phyloP scores from a whole-genome alignment of 83 land plant genomes.

The Thuja plicata region DNA sequence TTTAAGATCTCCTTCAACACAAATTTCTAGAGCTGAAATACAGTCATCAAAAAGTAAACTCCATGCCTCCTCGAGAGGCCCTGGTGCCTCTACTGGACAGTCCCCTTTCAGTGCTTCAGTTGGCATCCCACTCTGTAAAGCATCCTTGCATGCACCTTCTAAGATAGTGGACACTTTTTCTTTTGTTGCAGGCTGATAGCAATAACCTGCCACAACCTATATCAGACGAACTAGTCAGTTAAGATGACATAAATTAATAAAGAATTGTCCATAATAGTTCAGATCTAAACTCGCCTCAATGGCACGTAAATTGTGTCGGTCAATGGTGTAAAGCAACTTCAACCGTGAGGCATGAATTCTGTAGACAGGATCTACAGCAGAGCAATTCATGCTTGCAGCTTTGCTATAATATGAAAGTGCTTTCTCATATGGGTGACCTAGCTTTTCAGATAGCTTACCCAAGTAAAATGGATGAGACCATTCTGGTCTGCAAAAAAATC shows the following conservation, averaged over 20 bases:
- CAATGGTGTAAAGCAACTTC: constrained; percentile 68
- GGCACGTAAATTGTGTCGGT: constrained; percentile 43
- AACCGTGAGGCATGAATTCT: constrained; percentile 96
- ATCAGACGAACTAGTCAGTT: not conserved
- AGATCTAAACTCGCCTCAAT: constrained; percentile 47
- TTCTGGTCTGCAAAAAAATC: constrained; percentile 67
- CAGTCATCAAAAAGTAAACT: constrained; percentile 78
- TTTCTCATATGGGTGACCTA: constrained; percentile 55
- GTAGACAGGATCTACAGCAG: constrained; percentile 94
- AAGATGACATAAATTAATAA: not conserved
- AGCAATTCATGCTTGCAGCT: constrained; percentile 78
- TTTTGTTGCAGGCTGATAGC: constrained; percentile 27
- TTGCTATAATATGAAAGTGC: constrained; percentile 79
- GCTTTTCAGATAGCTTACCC: constrained; percentile 95
- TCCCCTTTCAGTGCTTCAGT: constrained; percentile 14
- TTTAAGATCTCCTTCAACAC: constrained; percentile 96
- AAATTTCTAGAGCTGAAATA: constrained; percentile 72
- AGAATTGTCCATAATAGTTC: not conserved
- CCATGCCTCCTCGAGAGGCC: constrained; percentile 58
- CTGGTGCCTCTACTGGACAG: constrained; percentile 15
- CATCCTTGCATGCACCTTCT: constrained; percentile 18
- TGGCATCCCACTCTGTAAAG: not conserved
- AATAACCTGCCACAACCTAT: constrained; percentile 49
- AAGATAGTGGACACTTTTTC: constrained; percentile 26
- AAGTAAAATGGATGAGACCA: constrained; percentile 92